Percentiles rank a stretch among this genome's conserved stretches.
Evolutionary conservation across 202 grass and related monocot genomes (phyloP).

Genomic region (Cymbopogon flexuosus): DNA sequence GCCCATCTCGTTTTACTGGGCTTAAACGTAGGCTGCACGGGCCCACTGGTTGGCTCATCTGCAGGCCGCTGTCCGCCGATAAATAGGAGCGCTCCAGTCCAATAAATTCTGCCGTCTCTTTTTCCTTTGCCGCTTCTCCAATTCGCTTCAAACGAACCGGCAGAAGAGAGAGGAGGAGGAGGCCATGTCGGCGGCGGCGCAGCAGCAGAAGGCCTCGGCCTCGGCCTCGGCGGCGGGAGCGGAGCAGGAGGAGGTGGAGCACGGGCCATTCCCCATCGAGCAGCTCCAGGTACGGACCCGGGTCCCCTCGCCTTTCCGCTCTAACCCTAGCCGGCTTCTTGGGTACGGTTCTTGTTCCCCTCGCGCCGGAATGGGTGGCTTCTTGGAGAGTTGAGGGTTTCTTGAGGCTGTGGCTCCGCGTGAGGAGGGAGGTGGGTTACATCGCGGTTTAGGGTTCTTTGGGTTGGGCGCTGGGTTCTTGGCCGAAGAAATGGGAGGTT

Average conservation of each 20-base stretch:
- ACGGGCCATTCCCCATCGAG: slow-evolving; percentile 85
- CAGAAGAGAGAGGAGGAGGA: background rate
- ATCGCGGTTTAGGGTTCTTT: background rate
- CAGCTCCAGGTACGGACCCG: slow-evolving; percentile 55
- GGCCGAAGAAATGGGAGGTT: background rate
- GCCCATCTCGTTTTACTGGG: background rate
- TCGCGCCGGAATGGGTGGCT: background rate
- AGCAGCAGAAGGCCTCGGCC: slow-evolving; percentile 44
- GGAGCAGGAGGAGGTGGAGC: slow-evolving; percentile 70
- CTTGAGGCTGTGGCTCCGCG: background rate
- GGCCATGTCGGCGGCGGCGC: slow-evolving; percentile 42
- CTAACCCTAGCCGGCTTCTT: slow-evolving; percentile 44
- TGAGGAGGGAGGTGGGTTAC: background rate
- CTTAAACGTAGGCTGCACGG: background rate
- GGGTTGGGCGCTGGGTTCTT: background rate
- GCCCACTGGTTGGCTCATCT: background rate
- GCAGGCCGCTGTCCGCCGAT: background rate
- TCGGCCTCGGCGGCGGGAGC: slow-evolving; percentile 35
- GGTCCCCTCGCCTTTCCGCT: background rate
- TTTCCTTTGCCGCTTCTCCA: background rate
- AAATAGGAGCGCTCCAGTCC: background rate
- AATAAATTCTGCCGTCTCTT: background rate
- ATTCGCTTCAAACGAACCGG: slow-evolving; percentile 6
- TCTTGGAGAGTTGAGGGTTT: slow-evolving; percentile 8
- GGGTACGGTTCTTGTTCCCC: background rate